Evolutionary conservation across 2,329 filamentous ascomycete species (phyloP), one percentile per base, ranked within the genome.

Genomic region (Trichophyton verrucosum): DNA sequence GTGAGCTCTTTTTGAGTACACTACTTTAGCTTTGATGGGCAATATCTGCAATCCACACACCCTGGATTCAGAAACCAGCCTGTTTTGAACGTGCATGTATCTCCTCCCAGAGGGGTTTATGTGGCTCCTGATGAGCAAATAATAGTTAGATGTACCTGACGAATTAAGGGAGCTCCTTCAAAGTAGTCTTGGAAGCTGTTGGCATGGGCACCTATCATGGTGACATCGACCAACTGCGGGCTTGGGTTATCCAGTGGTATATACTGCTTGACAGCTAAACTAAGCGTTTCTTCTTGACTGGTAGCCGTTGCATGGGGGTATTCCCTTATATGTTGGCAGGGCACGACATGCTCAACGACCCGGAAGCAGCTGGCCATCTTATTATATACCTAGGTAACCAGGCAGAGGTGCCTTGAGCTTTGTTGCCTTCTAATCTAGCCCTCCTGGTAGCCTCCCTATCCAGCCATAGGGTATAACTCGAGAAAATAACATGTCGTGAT

Each of bases 81-180:
- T 74, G 71, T 65, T 81, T 80, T 3, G 85, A 77, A 17, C 79
- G 76, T 17, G 78, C 74, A 66, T 88, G 78, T 1, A 96, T 77
- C 58, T 96, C 89, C 62, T 92, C 89, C 88, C 91, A 96, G 0
- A 96, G 77, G 0, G 92, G 88, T 68, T 96, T 91, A 70, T 96
- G 96, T 1, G 96, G 75, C 78, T 97, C 92, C 87, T 49, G 17
- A 22, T 13, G n/a, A 11, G 9, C 9, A 40, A 40, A 49, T 4
- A 22, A 49, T 49, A 22, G 22, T 49, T 27, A 49, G 46, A 7
- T 8, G 2, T 2, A 27, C 9, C 20, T 1, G 8, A 3, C 24
- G 22, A 40, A 20, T n/a, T 44, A 24, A 24, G 22, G 22, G 22
- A 24, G 22, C 22, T 24, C 22, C 22, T 24, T 24, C 22, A 44